Conservation (phyloP, 1,139 yeast species). For the Yamadazyma epiphylla region DNA sequence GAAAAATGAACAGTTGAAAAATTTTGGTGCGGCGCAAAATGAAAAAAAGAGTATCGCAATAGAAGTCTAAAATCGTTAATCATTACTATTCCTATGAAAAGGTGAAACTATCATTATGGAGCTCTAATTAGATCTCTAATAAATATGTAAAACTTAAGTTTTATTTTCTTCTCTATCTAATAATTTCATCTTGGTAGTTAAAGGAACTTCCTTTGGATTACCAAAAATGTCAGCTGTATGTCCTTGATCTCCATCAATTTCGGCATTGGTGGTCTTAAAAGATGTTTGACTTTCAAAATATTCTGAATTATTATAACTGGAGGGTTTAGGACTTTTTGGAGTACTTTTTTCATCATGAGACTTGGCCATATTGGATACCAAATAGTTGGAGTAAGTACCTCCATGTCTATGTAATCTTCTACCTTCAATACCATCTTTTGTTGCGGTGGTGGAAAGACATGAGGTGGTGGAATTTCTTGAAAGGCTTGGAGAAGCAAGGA, state of each 20-base stretch:
- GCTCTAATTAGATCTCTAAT: no score
- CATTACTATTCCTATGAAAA: no score
- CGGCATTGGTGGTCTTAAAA: slow-evolving; percentile 30
- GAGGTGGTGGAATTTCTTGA: slow-evolving; percentile 63
- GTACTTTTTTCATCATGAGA: slow-evolving; percentile 5
- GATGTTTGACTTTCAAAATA: slow-evolving; percentile 18
- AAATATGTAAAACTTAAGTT: no score
- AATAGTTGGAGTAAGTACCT: slow-evolving; percentile 30
- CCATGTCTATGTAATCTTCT: slow-evolving; percentile 47
- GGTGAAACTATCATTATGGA: no score
- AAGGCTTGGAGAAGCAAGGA: slow-evolving; percentile 16
- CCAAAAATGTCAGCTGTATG: slow-evolving; percentile 5
- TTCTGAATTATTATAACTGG: slow-evolving; percentile 2
- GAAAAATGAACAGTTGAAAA: no score
- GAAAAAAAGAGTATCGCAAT: no score
- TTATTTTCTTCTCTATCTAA: slow-evolving; percentile 15
- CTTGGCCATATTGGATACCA: slow-evolving; percentile 29
- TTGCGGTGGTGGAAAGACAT: slow-evolving; percentile 66
- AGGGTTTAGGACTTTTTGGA: not conserved
- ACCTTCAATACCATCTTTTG: slow-evolving; percentile 71
- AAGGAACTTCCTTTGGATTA: slow-evolving; percentile 21
- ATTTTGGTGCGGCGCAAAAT: no score
- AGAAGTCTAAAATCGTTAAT: no score
- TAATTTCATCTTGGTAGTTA: slow-evolving; percentile 28
- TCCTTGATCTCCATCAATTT: slow-evolving; percentile 25